Evolutionary conservation across 129 eudicot species (phyloP).

Genomic region (Centaurea solstitialis): DNA sequence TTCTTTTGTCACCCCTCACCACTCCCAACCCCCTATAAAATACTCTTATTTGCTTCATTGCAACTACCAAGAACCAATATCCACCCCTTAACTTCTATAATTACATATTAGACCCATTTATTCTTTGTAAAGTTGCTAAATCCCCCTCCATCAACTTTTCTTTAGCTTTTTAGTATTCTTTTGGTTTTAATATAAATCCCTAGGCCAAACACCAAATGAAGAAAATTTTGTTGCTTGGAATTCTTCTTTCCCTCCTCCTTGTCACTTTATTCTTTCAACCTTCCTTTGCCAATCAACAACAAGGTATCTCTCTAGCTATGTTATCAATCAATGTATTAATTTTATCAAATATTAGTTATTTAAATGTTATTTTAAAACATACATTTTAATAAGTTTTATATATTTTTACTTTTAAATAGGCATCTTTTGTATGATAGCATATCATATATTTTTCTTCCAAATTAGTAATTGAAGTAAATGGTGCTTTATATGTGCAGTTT

Average conservation of each 20-base stretch:
- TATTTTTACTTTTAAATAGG: not conserved
- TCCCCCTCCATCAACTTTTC: not conserved
- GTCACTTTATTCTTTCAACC: slow-evolving; percentile 24
- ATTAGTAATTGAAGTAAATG: not conserved
- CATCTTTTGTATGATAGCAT: not conserved
- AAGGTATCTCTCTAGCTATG: slow-evolving; percentile 15
- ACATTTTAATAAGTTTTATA: not conserved
- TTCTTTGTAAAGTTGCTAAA: slow-evolving; percentile 17
- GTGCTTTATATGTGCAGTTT: not conserved
- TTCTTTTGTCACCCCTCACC: slow-evolving; percentile 29
- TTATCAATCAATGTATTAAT: not conserved
- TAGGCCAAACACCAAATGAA: slow-evolving; percentile 17
- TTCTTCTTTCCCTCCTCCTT: slow-evolving; percentile 31
- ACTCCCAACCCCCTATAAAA: slow-evolving; percentile 23
- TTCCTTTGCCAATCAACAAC: slow-evolving; percentile 29
- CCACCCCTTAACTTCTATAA: slow-evolving; percentile 12
- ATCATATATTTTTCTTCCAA: not conserved
- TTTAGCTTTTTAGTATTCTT: slow-evolving; percentile 13
- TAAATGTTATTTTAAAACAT: not conserved
- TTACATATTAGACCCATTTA: slow-evolving; percentile 8
- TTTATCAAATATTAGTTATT: not conserved
- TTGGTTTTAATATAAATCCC: not conserved
- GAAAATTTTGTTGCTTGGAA: slow-evolving; percentile 32
- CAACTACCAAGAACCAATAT: slow-evolving; percentile 11
- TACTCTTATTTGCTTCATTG: slow-evolving; percentile 17